phyloP scores from a whole-genome alignment of 352 stramenopile genomes.

The Saprolegnia parasitica region DNA sequence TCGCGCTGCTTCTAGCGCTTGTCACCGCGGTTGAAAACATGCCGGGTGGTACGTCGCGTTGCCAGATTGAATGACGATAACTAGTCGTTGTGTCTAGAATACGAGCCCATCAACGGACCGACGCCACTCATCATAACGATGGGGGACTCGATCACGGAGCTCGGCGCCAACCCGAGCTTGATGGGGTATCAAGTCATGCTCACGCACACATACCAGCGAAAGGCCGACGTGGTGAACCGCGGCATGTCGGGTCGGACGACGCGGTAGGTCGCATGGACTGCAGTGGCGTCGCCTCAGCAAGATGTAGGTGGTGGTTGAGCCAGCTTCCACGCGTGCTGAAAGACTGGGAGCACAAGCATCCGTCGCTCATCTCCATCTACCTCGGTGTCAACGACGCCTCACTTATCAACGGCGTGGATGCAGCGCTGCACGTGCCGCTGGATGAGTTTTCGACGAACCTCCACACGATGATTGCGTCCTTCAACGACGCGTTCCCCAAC shows the following conservation, averaged over 20 bases:
- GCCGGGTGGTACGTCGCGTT: too few relatives aligned
- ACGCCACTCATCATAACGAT: slow-evolving; percentile 39
- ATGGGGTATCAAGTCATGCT: slow-evolving; percentile 42
- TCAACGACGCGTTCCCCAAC: slow-evolving; percentile 29
- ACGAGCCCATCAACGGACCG: too few relatives aligned
- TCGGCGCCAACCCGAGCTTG: slow-evolving; percentile 32
- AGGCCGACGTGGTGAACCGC: slow-evolving; percentile 43
- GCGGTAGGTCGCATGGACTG: slow-evolving; percentile 29
- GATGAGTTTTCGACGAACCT: slow-evolving; percentile 44
- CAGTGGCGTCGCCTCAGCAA: neutral
- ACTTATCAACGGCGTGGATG: slow-evolving; percentile 31
- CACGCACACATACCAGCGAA: slow-evolving; percentile 43
- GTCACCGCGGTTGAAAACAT: too few relatives aligned
- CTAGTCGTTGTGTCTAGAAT: too few relatives aligned
- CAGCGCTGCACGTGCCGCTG: slow-evolving; percentile 39
- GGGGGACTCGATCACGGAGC: slow-evolving; percentile 51
- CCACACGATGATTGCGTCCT: slow-evolving; percentile 5
- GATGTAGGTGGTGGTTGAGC: slow-evolving; percentile 16
- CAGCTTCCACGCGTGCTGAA: slow-evolving; percentile 38
- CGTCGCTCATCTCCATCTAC: slow-evolving; percentile 47
- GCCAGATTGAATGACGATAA: too few relatives aligned
- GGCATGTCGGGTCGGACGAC: slow-evolving; percentile 57
- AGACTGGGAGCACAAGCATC: slow-evolving; percentile 36
- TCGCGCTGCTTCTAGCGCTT: too few relatives aligned
- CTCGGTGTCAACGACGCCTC: slow-evolving; percentile 59